Conservation (phyloP, 2,329 filamentous ascomycete genomes). For the Calycina herbarum region DNA sequence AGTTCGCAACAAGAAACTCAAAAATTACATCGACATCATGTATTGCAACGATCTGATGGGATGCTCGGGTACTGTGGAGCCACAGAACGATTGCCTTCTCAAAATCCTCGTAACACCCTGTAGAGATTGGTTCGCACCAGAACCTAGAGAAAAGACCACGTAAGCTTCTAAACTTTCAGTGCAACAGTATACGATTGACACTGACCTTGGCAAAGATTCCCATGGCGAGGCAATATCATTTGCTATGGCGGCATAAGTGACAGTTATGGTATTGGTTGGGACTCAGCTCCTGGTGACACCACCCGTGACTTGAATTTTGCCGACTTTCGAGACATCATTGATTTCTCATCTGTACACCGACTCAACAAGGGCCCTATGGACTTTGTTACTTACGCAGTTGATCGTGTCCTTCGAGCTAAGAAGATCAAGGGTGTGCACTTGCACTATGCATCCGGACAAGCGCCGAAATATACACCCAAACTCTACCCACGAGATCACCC, state of each 20-base stretch:
- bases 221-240: not conserved
- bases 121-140: not conserved
- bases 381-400: not conserved
- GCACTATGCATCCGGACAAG: not conserved
- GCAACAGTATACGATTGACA: too few relatives aligned
- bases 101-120: too few relatives aligned
- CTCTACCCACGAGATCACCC: conserved; percentile 50
- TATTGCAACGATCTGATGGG: not conserved
- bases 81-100: not conserved
- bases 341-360: not conserved
- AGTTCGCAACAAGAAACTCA: not conserved
- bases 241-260: not conserved
- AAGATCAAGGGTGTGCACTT: not conserved
- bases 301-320: not conserved
- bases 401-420: not conserved
- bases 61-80: not conserved
- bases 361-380: too few relatives aligned
- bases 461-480: not conserved
- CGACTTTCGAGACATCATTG: not conserved
- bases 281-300: too few relatives aligned
- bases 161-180: not conserved
- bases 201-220: not conserved
- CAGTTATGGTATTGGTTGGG: too few relatives aligned
- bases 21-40: not conserved
- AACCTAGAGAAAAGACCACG: not conserved